Conservation (phyloP, 768 basidiomycete genomes). For the Nevesoporus exiguus region DNA sequence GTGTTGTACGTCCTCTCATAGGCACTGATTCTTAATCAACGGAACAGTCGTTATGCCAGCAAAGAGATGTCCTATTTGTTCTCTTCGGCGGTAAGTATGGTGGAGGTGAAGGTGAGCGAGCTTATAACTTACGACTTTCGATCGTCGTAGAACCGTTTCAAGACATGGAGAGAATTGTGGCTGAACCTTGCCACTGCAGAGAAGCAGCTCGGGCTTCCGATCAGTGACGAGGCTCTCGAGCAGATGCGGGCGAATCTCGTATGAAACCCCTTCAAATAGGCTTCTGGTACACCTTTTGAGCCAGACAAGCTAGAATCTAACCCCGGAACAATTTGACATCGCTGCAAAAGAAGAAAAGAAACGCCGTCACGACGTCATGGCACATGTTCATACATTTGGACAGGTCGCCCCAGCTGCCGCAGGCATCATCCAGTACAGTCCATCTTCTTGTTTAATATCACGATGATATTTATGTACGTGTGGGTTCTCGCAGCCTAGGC, state of each 20-base stretch:
- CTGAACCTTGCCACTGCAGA: constrained; percentile 94
- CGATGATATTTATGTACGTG: constrained; percentile 10
- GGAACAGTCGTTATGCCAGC: constrained; percentile 90
- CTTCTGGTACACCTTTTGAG: constrained; percentile 1
- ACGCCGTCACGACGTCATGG: constrained; percentile 98
- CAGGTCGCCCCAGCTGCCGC: constrained; percentile 90
- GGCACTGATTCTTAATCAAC: background rate
- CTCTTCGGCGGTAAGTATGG: constrained; percentile 73
- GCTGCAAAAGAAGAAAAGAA: constrained; percentile 97
- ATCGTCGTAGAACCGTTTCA: constrained; percentile 75
- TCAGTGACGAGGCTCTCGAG: constrained; percentile 85
- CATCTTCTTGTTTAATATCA: constrained; percentile 4
- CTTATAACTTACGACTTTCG: background rate
- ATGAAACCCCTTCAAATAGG: background rate
- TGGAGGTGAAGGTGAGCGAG: background rate
- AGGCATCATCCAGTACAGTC: constrained; percentile 86
- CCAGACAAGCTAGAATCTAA: constrained; percentile 56
- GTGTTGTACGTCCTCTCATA: background rate
- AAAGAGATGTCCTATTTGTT: constrained; percentile 98
- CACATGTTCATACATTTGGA: constrained; percentile 97
- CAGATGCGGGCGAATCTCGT: constrained; percentile 96
- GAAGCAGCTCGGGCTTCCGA: constrained; percentile 89
- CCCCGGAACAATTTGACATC: constrained; percentile 84
- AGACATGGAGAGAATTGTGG: constrained; percentile 95
- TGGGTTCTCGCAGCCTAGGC: constrained; percentile 57